phyloP scores from a whole-genome alignment of 805 yeast species.

The Priceomyces fermenticarens region DNA sequence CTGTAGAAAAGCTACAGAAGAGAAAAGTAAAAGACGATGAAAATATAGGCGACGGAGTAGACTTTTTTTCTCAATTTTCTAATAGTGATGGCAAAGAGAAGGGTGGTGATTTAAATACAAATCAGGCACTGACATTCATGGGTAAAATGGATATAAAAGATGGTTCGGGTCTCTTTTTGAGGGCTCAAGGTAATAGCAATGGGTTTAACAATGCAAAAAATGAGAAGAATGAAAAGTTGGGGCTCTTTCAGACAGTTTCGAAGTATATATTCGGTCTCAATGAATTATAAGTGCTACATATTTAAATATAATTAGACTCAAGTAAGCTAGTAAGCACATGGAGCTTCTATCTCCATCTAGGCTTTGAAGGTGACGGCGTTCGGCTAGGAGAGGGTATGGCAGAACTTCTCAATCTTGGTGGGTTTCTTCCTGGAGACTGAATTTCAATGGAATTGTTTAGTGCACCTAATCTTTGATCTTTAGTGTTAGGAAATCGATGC shows the following conservation, averaged over 20 bases:
- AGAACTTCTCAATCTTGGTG: neutral
- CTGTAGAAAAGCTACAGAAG: conserved; percentile 57
- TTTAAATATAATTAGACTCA: neutral
- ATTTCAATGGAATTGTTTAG: too few relatives aligned
- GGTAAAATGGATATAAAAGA: conserved; percentile 37
- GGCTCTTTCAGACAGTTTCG: conserved; percentile 29
- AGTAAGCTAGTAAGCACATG: neutral
- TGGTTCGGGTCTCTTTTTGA: conserved; percentile 35
- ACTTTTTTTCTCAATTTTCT: conserved; percentile 3
- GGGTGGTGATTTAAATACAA: neutral
- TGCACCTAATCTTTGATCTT: too few relatives aligned
- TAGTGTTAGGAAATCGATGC: too few relatives aligned
- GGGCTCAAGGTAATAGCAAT: conserved; percentile 15
- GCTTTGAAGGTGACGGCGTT: conserved; percentile 8
- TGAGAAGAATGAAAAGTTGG: conserved; percentile 26
- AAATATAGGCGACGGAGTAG: conserved; percentile 44
- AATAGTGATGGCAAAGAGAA: conserved; percentile 8
- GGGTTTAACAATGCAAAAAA: conserved; percentile 17
- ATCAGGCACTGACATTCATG: conserved; percentile 17
- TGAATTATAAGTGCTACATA: conserved; percentile 26
- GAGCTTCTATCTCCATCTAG: conserved; percentile 8
- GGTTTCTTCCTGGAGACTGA: conserved; percentile 1
- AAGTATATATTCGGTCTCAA: conserved; percentile 42
- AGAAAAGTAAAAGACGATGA: conserved; percentile 41
- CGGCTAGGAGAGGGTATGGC: conserved; percentile 3